Conservation (phyloP, 179 eudicot species). For the Actinidia polygama region DNA sequence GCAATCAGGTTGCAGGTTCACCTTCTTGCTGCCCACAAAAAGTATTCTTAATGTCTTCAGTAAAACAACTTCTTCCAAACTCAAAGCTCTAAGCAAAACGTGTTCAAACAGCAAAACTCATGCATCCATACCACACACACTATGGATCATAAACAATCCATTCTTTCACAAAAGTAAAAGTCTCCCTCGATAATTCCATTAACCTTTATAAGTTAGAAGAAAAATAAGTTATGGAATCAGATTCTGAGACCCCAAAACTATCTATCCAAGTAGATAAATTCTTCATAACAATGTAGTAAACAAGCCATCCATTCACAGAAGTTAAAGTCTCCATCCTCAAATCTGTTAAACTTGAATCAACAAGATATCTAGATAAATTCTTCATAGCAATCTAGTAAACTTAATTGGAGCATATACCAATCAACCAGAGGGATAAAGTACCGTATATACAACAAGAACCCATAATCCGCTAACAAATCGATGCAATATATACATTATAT, state of each 20-base stretch:
- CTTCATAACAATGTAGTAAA: too few relatives aligned
- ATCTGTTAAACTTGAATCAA: too few relatives aligned
- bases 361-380: not conserved
- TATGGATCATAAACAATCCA: not conserved
- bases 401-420: not conserved
- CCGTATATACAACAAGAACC: not conserved
- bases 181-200: not conserved
- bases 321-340: too few relatives aligned
- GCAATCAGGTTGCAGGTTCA: not conserved
- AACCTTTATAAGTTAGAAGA: too few relatives aligned
- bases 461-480: not conserved
- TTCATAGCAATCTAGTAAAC: not conserved
- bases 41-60: not conserved
- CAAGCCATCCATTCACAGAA: too few relatives aligned
- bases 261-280: too few relatives aligned
- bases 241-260: too few relatives aligned
- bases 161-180: not conserved
- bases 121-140: not conserved
- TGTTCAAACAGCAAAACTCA: not conserved
- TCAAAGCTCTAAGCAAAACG: not conserved
- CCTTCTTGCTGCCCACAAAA: not conserved
- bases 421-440: not conserved
- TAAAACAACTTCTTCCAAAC: not conserved
- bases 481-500: constrained; percentile 7
- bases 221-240: too few relatives aligned